Percentiles rank a stretch among this genome's conserved stretches.
Conservation (phyloP, 140 eudicot genomes). For the Cichorium intybus region DNA sequence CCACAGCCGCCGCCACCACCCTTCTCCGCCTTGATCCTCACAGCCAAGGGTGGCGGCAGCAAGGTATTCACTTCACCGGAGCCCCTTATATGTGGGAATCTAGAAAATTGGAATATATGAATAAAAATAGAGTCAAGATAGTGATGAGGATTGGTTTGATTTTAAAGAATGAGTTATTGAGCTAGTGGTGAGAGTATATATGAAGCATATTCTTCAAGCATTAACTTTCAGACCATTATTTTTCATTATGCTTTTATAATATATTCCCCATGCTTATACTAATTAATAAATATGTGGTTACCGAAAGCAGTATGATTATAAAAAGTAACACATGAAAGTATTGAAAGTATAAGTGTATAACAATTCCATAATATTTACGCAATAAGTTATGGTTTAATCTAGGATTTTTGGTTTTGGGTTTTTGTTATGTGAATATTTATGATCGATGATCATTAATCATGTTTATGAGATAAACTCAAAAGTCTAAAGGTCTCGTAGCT, state of each 20-base stretch:
- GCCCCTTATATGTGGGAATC: constrained; percentile 11
- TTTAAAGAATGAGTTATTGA: constrained; percentile 25
- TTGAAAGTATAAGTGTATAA: too few relatives aligned
- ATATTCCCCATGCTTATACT: neutral
- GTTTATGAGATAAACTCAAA: neutral
- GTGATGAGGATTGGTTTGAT: constrained; percentile 19
- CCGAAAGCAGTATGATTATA: neutral
- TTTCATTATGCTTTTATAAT: neutral
- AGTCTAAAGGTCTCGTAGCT: constrained; percentile 85
- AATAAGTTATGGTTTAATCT: neutral
- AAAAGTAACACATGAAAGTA: neutral
- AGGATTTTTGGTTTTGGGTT: neutral
- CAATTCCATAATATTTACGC: neutral
- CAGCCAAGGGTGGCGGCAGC: constrained; percentile 15
- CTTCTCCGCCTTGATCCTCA: neutral
- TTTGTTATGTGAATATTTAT: neutral
- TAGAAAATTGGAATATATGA: constrained; percentile 10
- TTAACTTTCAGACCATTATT: constrained; percentile 23
- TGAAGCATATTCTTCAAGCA: constrained; percentile 43
- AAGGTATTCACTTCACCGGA: constrained; percentile 17
- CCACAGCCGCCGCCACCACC: neutral
- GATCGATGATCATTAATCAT: neutral
- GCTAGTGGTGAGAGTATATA: constrained; percentile 36
- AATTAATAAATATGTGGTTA: neutral
- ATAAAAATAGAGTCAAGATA: constrained; percentile 5